Percentiles rank a stretch among this genome's conserved stretches.
These are phyloP conservation scores for Chlamydomonas asymmetrica DNA, from an alignment of 139 green algal species.

Conservation along the genomic window DNA sequence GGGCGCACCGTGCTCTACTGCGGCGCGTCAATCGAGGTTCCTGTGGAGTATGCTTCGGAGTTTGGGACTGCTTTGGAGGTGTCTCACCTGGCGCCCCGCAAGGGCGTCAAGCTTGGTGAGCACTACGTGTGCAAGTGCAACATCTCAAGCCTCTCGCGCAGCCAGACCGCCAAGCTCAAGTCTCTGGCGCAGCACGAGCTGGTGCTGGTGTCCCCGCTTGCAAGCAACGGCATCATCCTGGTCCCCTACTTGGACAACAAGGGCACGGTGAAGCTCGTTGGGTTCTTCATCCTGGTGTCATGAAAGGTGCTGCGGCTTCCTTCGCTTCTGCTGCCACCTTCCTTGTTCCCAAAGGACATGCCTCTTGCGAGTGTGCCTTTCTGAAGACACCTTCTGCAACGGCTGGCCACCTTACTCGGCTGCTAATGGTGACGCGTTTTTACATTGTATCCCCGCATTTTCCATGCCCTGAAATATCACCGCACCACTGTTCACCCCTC, in stretches of 20 bases:
- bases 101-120: constrained; percentile 14
- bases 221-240: constrained; percentile 20
- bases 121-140: constrained; percentile 13
- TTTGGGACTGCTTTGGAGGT: not conserved
- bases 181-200: constrained; percentile 31
- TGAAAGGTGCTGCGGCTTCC: too few relatives aligned
- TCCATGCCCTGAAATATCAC: too few relatives aligned
- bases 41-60: constrained; percentile 6
- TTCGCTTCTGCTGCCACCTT: too few relatives aligned
- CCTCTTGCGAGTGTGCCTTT: too few relatives aligned
- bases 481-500: too few relatives aligned
- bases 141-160: not conserved
- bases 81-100: constrained; percentile 11
- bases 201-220: constrained; percentile 4
- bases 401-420: too few relatives aligned
- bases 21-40: constrained; percentile 9
- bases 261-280: constrained; percentile 5
- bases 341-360: too few relatives aligned
- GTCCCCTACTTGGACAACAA: constrained; percentile 24
- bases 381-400: too few relatives aligned
- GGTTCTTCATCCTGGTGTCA: constrained; percentile 9
- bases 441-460: too few relatives aligned
- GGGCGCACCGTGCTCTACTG: constrained; percentile 15
- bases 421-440: too few relatives aligned
- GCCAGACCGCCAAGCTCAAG: constrained; percentile 14